Evolutionary conservation across 805 yeast genomes (phyloP), one percentile per base, ranked within the genome.

Genomic region (Hemisphaericaspora nanyangensis): DNA sequence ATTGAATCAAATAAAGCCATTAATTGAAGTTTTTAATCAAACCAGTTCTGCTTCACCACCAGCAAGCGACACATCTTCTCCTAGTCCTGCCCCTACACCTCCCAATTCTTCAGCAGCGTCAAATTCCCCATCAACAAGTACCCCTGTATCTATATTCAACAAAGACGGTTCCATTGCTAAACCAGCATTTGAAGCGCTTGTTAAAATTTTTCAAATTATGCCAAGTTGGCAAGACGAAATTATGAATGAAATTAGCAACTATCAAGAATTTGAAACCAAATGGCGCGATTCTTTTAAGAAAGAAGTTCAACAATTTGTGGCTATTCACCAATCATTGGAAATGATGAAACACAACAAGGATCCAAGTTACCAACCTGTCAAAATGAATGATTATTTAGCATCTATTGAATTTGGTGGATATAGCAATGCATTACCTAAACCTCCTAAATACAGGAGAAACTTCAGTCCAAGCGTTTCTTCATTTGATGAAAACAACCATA

Each of bases 371-470:
- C 59, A 58, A 34, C 66, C 70, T 2, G 47, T 48, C 7, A 54
- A 49, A 35, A 36, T 62, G 37, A 56, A 58, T 6, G 72, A 68
- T 40, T 52, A 59, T 40, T 62, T 57, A 38, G 71, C 70, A 5
- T 58, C 68, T 30, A 48, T 65, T 32, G 63, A 60, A 25, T 68
- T 65, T 52, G 72, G 71, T 1, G 72, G 73, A 5, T 52, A 46
- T 35, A 45, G 46, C 31, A 60, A 59, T 42, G 65, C 65, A 29
- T 37, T 44, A 31, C 34, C 43, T 7, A 46, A 44, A 38, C 39
- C 43, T 30, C 11, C 6, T 18, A 18, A 12, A 10, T 17, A 18
- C 12, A 38, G 35, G 22, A 35, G 52, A 25, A 48, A 35, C 29
- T 47, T 46, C 28, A 43, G 53, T 5, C 52, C 51, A 6, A 22